Percentiles rank a stretch among this genome's conserved stretches.
phyloP scores from a whole-genome alignment of 306 rosid genomes.

The Pachyrhizus erosus region DNA sequence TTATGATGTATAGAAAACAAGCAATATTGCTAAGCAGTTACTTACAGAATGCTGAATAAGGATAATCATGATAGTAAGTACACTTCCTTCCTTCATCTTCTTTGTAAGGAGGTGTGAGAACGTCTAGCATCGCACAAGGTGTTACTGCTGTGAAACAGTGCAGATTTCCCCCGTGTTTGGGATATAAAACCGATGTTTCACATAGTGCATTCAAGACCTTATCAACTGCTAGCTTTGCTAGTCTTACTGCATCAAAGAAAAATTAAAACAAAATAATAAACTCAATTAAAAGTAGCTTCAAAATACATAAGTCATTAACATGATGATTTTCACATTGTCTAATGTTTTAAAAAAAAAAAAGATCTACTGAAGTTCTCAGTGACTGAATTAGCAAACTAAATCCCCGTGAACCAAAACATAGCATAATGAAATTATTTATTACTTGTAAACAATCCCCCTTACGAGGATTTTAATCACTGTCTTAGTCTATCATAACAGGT shows the following conservation, averaged over 20 bases:
- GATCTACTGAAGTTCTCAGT: slow-evolving; percentile 4
- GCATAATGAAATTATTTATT: slow-evolving; percentile 21
- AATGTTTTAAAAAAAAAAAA: neutral
- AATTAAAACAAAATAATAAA: neutral
- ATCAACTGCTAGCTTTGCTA: slow-evolving; percentile 82
- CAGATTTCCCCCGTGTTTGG: slow-evolving; percentile 81
- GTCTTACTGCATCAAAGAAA: slow-evolving; percentile 59
- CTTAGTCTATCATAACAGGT: neutral
- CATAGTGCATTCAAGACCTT: slow-evolving; percentile 78
- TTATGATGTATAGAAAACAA: neutral
- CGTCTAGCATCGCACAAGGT: slow-evolving; percentile 88
- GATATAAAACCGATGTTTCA: slow-evolving; percentile 77
- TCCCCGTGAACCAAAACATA: neutral
- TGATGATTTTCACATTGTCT: slow-evolving; percentile 17
- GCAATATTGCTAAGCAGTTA: slow-evolving; percentile 11
- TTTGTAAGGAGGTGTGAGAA: slow-evolving; percentile 84
- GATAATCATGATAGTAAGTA: slow-evolving; percentile 82
- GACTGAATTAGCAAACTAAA: neutral
- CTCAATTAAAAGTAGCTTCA: neutral
- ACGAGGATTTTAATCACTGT: slow-evolving; percentile 1
- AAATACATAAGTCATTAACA: slow-evolving; percentile 29
- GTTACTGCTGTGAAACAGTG: slow-evolving; percentile 91
- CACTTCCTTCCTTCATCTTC: slow-evolving; percentile 89
- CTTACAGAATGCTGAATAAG: slow-evolving; percentile 77
- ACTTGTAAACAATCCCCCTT: neutral